Base-by-base conservation (phyloP, 768 basidiomycete genomes). In the Trametes cubensis region DNA sequence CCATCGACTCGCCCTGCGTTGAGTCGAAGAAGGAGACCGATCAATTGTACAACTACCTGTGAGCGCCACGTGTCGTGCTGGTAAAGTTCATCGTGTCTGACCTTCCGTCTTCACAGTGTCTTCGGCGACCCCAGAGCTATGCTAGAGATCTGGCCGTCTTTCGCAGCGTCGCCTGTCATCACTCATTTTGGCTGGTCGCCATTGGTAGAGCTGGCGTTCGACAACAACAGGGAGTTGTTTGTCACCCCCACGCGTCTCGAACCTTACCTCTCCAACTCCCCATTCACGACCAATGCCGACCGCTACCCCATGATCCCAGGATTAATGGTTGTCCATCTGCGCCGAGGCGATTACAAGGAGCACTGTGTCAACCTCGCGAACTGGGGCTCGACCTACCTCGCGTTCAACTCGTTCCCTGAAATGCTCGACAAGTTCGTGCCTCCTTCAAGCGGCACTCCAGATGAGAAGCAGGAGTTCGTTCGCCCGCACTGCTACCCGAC, bases 131-230 rank as follows among this genome's bases (percentile, higher is more conserved):
- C 20, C 23, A 48, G 53, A 4, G 65, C 63, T 25, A 56, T 69
- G 41, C 60, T 66, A 10, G 65, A 64, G 26, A 60, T 85, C 2
- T 80, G 81, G 62, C 78, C 79, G 0, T 55, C 72, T 2, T 75
- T 86, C 38, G 67, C 67, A 4, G 64, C 72, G 7, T 85, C 85
- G 0, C 84, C 85, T 21, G 78, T 85, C 34, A 71, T 85, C 34
- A 67, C 65, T 2, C 62, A 75, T 18, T 87, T 85, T 64, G 62
- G 72, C 2, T 86, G 83, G 83, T 83, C 84, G 0, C 76, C 81
- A 0, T 76, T 83, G 52, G 82, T 86, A 21, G 74, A 75, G 39
- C 69, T 73, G 21, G 83, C 82, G 14, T 66, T 71, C 58, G 62
- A 61, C 20, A 55, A 61, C 0, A 71, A 71, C 62, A 59, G 58